Base-by-base conservation (phyloP, 495 filamentous ascomycete species). In the Trichoderma virens region DNA sequence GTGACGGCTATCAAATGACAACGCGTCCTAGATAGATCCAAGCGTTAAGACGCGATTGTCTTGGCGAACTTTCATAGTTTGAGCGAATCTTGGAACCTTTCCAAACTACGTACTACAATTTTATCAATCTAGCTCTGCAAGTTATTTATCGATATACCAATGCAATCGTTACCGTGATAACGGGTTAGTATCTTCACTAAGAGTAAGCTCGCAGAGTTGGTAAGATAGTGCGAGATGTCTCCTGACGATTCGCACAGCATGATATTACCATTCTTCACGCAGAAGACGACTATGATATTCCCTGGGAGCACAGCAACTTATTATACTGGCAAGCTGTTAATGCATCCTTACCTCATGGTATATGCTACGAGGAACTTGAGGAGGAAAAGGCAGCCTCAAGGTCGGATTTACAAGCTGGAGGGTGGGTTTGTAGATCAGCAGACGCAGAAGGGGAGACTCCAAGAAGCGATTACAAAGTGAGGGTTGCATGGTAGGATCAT, bases 241-340 rank as follows among this genome's bases (percentile, higher is more conserved):
- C 9, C 75, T 92, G 5, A 78, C 90, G 65, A 68, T 82, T 86
- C 86, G 13, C 92, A 91, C 72, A 80, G 84, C 51, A 85, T 30
- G 76, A 83, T 59, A 69, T 88, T 16, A 73, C 76, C 9, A 74
- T 88, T 14, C 73, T 88, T 16, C 86, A 88, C 68, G 81, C 84
- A 3, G 72, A 76, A 28, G 82, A 88, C 67, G 86, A 88, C 71
- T 79, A 74, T 20, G 83, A 88, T 61, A 88, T 88, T 64, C 80
- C 85, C 3, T 86, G 83, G 82, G 71, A 59, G 67, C 75, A 69
- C 72, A 80, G 60, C 75, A 78, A 83, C 65, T 64, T 38, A 71
- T 73, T 81, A 34, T 70, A 72, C 31, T 70, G 71, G 23, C 63
- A 75, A 28, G 75, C 72, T 45, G 74, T 73, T 13, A 76, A 78